These are phyloP conservation scores for Nicotiana attenuata DNA, from an alignment of 257 asterid species.

Conservation along the genomic window DNA sequence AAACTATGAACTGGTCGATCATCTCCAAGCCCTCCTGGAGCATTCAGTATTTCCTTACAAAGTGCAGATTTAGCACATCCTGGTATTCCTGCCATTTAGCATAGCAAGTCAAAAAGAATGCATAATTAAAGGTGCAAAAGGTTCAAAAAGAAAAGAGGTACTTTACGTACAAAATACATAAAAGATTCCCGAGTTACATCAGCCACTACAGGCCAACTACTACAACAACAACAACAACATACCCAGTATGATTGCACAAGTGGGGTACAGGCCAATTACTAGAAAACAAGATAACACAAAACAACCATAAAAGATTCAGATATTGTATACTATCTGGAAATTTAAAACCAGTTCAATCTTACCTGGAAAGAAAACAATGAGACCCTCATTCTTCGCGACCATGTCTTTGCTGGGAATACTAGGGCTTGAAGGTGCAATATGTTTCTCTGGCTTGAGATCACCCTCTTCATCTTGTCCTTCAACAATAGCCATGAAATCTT, in stretches of 20 bases:
- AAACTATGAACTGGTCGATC: slow-evolving; percentile 82
- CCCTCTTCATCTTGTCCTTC: slow-evolving; percentile 93
- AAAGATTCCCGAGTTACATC: background rate
- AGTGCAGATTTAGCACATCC: slow-evolving; percentile 99
- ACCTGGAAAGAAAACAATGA: slow-evolving; percentile 96
- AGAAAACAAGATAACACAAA: background rate
- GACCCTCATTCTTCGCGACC: slow-evolving; percentile 73
- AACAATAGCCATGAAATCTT: slow-evolving; percentile 74
- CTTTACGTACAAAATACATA: background rate
- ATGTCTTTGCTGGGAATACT: slow-evolving; percentile 48
- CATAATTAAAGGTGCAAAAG: slow-evolving; percentile 6
- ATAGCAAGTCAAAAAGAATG: slow-evolving; percentile 24
- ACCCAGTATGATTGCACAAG: too few species aligned
- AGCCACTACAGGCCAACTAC: background rate
- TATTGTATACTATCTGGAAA: background rate
- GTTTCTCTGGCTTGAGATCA: slow-evolving; percentile 67
- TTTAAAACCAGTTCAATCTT: slow-evolving; percentile 8
- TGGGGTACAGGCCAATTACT: background rate
- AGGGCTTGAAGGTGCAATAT: slow-evolving; percentile 43
- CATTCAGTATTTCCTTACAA: slow-evolving; percentile 68
- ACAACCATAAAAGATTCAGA: background rate
- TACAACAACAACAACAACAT: too few species aligned
- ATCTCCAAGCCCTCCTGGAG: slow-evolving; percentile 75
- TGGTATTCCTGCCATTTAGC: slow-evolving; percentile 65
- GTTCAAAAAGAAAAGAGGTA: background rate